A percentile compares a stretch with the other conserved stretches of the same genome.
Evolutionary conservation across 2,329 filamentous ascomycete genomes (phyloP).

Genomic region (Ceratocystis smalleyi): DNA sequence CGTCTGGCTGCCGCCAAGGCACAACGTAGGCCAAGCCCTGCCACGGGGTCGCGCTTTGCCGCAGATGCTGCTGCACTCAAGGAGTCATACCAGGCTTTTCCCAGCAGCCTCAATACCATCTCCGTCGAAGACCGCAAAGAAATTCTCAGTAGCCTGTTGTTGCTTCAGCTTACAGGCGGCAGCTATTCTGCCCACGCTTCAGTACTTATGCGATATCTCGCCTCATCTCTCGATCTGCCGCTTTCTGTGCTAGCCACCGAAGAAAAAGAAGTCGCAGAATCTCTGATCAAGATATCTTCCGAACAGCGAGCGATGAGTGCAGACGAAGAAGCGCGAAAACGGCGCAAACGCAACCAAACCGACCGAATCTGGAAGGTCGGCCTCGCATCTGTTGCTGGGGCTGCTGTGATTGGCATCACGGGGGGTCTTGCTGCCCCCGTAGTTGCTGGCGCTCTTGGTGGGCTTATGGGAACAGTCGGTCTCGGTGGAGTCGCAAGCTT

Average conservation of each 20-base stretch:
- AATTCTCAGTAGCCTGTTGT: slow-evolving; percentile 51
- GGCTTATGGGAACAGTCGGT: slow-evolving; percentile 69
- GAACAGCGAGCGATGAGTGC: slow-evolving; percentile 46
- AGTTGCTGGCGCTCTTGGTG: slow-evolving; percentile 71
- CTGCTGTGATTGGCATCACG: slow-evolving; percentile 78
- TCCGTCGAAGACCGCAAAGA: slow-evolving; percentile 43
- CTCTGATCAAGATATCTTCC: slow-evolving; percentile 51
- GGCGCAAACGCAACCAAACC: slow-evolving; percentile 52
- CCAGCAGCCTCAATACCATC: slow-evolving; percentile 40
- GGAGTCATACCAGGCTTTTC: slow-evolving; percentile 37
- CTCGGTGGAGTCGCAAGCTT: slow-evolving; percentile 76
- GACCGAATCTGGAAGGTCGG: slow-evolving; percentile 80
- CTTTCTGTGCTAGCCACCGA: slow-evolving; percentile 47
- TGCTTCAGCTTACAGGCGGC: slow-evolving; percentile 56
- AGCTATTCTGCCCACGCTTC: slow-evolving; percentile 63
- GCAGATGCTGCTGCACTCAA: slow-evolving; percentile 33
- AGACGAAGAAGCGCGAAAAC: slow-evolving; percentile 59
- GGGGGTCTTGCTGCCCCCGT: slow-evolving; percentile 81
- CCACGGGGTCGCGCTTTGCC: slow-evolving; percentile 21
- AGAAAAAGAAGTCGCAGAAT: slow-evolving; percentile 61
- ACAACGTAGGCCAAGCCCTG: slow-evolving; percentile 22
- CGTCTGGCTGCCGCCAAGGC: slow-evolving; percentile 21
- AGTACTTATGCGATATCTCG: slow-evolving; percentile 49
- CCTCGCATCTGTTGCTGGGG: slow-evolving; percentile 73
- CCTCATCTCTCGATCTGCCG: slow-evolving; percentile 50